Base-by-base conservation (phyloP, 495 filamentous ascomycete species). In the Glutinoglossum americanum region DNA sequence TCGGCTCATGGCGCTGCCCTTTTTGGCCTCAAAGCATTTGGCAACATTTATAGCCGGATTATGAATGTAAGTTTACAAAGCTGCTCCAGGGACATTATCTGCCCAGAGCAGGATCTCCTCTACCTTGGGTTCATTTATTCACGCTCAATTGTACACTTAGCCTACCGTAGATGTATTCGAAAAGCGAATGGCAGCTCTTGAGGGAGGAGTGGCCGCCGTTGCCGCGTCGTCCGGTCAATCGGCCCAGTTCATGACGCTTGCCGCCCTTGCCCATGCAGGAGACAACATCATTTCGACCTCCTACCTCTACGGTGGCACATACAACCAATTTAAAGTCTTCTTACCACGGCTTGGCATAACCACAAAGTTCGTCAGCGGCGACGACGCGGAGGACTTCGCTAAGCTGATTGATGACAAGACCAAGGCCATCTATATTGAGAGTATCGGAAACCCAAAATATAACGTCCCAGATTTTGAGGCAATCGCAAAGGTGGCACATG, bases 111-210 rank as follows among this genome's bases (percentile, higher is more conserved):
- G n/a, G 15, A 33, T 28, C 19, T 21, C 60, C 30, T 44, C 26
- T n/a, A 49, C 26, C 13, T 19, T 26, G 51, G n/a, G 32, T 57
- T 8, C 53, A 23, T 21, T 45, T 45, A n/a, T 45, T 45, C 17
- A 59, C 25, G 13, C 28, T 17, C 19, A 45, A 51, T 27, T 35
- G 15, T 2, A 28, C 39, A 39, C 19, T 28, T 68, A 89, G 84
- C 92, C 92, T 1, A 98, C 92, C 6, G 87, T 95, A 59, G 93
- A 96, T 71, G 93, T 97, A 47, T 92, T 97, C 60, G 92, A 98
- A 71, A 96, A 97, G 75, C 81, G 92, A 55, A 85, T 97, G 47
- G 92, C 93, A 15, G 93, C 92, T 15, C 81, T 98, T 23, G 92
- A 98, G 70, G 92, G 92, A 13, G 92, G 92, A 57, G 81, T 88